phyloP scores from a whole-genome alignment of 768 basidiomycete species.

The Suillus decipiens region DNA sequence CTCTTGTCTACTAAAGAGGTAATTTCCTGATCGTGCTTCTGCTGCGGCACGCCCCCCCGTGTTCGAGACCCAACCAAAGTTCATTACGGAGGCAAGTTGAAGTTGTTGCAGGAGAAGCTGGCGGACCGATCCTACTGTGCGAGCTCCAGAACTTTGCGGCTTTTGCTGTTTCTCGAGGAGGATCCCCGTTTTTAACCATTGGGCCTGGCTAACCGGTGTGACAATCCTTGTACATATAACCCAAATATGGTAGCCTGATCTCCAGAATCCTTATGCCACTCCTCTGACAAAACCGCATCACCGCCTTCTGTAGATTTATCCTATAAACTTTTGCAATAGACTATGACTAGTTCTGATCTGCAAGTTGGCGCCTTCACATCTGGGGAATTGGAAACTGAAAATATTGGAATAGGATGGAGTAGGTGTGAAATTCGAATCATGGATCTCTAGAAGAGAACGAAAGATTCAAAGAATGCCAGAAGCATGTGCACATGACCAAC shows the following conservation, averaged over 20 bases:
- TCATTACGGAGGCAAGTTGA: background rate
- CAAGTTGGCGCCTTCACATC: background rate
- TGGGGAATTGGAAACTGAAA: conserved; percentile 3
- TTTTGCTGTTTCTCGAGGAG: background rate
- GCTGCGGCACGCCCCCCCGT: background rate
- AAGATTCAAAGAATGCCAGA: background rate
- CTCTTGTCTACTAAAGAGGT: background rate
- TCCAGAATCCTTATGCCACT: background rate
- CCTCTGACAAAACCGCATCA: background rate
- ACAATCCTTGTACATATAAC: background rate
- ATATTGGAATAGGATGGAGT: background rate
- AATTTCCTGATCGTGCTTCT: conserved; percentile 2
- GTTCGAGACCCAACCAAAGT: background rate
- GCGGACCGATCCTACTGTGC: background rate
- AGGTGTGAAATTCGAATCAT: background rate
- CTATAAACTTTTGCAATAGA: background rate
- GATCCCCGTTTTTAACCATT: background rate
- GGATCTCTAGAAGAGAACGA: background rate
- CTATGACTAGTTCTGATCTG: background rate
- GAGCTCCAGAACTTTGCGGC: background rate
- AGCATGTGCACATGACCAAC: background rate
- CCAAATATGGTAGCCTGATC: background rate
- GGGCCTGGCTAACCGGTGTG: background rate
- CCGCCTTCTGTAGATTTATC: background rate
- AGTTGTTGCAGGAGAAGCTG: background rate